A percentile compares a stretch with the other conserved stretches of the same genome.
These are phyloP conservation scores for Teunomyces tritomae DNA, from an alignment of 805 yeast genomes.

Conservation along the genomic window DNA sequence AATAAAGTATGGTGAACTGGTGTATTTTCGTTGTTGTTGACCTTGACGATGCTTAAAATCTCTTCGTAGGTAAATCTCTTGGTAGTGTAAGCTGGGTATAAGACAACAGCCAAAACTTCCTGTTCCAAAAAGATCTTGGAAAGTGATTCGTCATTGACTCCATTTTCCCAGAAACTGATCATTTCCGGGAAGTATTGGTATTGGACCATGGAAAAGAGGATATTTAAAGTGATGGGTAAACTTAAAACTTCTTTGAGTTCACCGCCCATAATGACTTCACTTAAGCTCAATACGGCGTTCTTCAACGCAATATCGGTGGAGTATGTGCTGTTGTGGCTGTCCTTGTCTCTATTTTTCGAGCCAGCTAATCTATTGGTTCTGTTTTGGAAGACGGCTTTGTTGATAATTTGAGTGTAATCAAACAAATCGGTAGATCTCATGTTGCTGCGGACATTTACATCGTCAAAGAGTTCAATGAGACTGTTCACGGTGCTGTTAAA, in stretches of 20 bases:
- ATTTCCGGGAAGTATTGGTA: constrained; percentile 61
- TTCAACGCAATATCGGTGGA: constrained; percentile 28
- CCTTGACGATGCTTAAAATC: constrained; percentile 53
- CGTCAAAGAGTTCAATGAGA: constrained; percentile 8
- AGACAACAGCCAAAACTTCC: constrained; percentile 63
- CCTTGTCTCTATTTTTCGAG: constrained; percentile 37
- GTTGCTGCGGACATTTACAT: constrained; percentile 15
- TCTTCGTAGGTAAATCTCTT: constrained; percentile 62
- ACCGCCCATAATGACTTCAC: constrained; percentile 28
- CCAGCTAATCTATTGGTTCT: constrained; percentile 34
- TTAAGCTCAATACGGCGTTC: constrained; percentile 29
- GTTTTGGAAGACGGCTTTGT: constrained; percentile 25
- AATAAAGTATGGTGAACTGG: constrained; percentile 48
- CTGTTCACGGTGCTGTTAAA: constrained; percentile 4
- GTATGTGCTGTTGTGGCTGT: constrained; percentile 25
- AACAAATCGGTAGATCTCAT: constrained; percentile 21
- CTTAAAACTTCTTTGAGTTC: constrained; percentile 25
- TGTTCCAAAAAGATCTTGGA: constrained; percentile 55
- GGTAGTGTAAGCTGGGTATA: constrained; percentile 62
- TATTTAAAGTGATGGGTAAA: constrained; percentile 19
- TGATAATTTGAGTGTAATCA: constrained; percentile 20
- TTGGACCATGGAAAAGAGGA: constrained; percentile 38
- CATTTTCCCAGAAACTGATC: constrained; percentile 66
- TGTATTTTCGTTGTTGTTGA: constrained; percentile 30
- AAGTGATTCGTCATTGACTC: constrained; percentile 43